Evolutionary conservation across 148 eudicot species (phyloP), one percentile per base, ranked within the genome.

Genomic region (Vaccinium vitisidaea): DNA sequence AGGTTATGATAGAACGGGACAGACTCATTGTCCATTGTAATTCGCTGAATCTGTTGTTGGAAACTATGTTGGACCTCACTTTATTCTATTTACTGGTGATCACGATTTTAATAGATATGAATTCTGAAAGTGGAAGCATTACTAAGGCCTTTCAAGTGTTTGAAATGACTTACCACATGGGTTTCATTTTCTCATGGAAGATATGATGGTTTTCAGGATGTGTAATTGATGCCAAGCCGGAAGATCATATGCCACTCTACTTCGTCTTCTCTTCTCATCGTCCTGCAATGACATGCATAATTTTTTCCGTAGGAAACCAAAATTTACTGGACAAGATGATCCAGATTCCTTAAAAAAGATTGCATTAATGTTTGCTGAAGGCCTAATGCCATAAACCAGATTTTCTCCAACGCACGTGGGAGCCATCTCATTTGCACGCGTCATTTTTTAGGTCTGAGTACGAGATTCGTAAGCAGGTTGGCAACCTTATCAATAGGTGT

Each of bases 61-160:
- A 80, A 75, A 75, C 71, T 84, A 67, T 23, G 25, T 43, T 43
- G 46, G 46, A 43, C 46, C 46, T 43, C 75, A 49, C 79, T 88
- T 61, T 79, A 75, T 43, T 75, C 89, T 77, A 80, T 32, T 12
- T 75, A 84, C 81, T 7, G 49, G 83, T 88, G 15, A 69, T 83
- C 39, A 84, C 85, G 50, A 83, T 87, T 43, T 86, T 89, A 59
- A 84, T 84, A 43, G 88, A 86, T 15, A 82, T 89, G 87, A 82
- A 88, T 16, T 84, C 88, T 16, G 82, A 88, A 86, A 84, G 88
- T 75, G 88, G 90, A 61, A 88, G 83, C 76, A 84, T 88, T 74
- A 81, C 53, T 4, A 84, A 82, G 76, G 85, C 90, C 27, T 79
- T 59, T 39, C 73, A 86, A 61, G 81, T 89, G 77, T 89, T 84